Evolutionary conservation across 2,329 filamentous ascomycete genomes (phyloP).

Genomic region (Phoma sp.): DNA sequence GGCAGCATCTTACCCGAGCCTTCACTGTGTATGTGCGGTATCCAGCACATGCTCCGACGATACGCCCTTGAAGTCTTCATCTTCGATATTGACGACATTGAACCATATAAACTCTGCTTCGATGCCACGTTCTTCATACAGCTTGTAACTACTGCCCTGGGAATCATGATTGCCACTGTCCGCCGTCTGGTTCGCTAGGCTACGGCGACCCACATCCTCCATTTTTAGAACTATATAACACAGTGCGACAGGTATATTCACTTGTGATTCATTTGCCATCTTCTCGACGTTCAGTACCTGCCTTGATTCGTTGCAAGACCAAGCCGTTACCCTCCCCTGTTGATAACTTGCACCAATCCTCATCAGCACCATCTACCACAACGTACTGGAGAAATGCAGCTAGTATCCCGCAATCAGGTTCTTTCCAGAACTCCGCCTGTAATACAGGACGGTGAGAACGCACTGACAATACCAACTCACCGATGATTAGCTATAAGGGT

Average conservation of each 20-base stretch:
- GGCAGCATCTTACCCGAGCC: background rate
- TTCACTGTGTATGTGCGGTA: background rate
- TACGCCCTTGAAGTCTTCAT: background rate
- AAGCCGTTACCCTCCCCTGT: constrained; percentile 4
- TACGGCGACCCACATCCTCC: background rate
- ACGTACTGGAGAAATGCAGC: background rate
- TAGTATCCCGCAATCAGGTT: background rate
- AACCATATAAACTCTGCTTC: background rate
- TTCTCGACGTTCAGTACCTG: background rate
- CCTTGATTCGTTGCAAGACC: background rate
- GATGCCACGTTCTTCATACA: background rate
- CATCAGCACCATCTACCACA: background rate
- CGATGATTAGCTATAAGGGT: background rate
- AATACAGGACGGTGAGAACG: background rate
- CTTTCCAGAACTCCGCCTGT: background rate
- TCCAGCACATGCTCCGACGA: background rate
- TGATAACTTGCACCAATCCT: background rate
- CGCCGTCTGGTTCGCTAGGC: background rate
- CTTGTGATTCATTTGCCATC: constrained; percentile 3
- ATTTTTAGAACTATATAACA: background rate
- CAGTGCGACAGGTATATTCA: background rate
- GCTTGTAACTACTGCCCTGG: background rate
- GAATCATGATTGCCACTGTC: background rate
- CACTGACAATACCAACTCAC: background rate
- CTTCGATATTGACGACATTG: background rate